Base-by-base conservation (phyloP, 148 eudicot genomes). In the Chenopodium suecicum region DNA sequence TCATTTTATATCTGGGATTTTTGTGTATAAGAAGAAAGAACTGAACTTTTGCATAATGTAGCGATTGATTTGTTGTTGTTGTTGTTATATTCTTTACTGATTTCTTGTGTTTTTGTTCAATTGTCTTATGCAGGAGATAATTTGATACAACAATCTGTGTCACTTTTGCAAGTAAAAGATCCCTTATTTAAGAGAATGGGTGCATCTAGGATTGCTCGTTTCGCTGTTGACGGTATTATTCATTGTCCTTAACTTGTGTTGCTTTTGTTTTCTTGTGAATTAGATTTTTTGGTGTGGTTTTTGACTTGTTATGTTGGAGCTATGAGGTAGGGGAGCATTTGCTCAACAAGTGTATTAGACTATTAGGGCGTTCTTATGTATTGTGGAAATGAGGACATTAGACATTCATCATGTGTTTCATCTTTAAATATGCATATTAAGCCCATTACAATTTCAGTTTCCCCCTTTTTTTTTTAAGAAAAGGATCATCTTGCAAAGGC, bases 171-270 rank as follows among this genome's bases (percentile, higher is more conserved):
- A 74, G 99, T 91, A 32, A 96, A 96, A 86, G 99, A 96, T 91
- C 98, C 98, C 54, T 85, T 94, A 84, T 96, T 92, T 73, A 94
- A 96, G 84, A 87, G 99, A 86, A 92, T 96, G 92, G 99, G 99
- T 83, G 99, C 99, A 76, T 96, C 98, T 77, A 87, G 99, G 87
- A 82, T 96, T 84, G 89, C 98, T 23, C 98, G 97, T 77, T 92
- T 92, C 62, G 98, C 99, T 27, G 84, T 84, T 44, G 94, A 94
- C 84, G 97, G 99, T 95, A 91, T 82, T 5, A 37, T 79, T 62
- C 48, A 17, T 60, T 46, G 70, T 46, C 46, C 74, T 65, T 66
- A 54, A 23, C 23, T 22, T 60, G 20, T 32, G 7, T 6, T 74
- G 25, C 7, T 16, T 29, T 27, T 32, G 7, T 34, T 17, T 50